Percentiles rank a stretch among this genome's conserved stretches.
Conservation (phyloP, 805 yeast species). For the Candida ovalis region DNA sequence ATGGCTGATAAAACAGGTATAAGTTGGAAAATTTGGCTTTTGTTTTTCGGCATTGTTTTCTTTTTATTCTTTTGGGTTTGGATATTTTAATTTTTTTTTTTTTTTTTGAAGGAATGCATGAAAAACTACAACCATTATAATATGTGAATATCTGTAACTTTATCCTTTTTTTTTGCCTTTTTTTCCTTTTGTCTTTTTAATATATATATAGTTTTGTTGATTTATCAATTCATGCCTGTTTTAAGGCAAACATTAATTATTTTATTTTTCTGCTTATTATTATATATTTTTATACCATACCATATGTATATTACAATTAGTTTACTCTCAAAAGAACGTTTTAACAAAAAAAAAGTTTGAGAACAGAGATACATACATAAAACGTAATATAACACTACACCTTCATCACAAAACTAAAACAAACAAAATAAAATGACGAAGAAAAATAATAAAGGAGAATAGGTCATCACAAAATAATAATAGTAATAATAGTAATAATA, state of each 20-base stretch:
- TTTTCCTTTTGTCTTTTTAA: too few relatives aligned
- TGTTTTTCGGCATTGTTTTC: slow-evolving; percentile 40
- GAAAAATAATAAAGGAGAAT: not conserved
- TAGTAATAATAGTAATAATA: not conserved
- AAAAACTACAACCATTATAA: not conserved
- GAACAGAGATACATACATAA: not conserved
- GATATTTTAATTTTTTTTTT: slow-evolving; percentile 20
- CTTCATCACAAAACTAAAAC: slow-evolving; percentile 1
- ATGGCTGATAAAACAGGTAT: slow-evolving; percentile 65
- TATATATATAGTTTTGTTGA: too few relatives aligned
- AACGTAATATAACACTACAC: not conserved
- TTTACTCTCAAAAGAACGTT: too few relatives aligned
- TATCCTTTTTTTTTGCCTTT: not conserved
- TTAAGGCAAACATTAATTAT: too few relatives aligned
- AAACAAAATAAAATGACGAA: not conserved
- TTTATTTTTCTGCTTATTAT: not conserved
- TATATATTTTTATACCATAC: too few relatives aligned
- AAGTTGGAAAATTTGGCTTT: slow-evolving; percentile 60
- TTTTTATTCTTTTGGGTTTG: slow-evolving; percentile 44
- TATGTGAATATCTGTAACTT: not conserved
- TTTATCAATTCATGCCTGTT: too few relatives aligned
- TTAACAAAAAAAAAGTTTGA: not conserved
- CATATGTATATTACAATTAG: too few relatives aligned
- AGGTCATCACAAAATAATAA: not conserved
- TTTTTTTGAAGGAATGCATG: not conserved